Base-by-base conservation (phyloP, 1,284 basidiomycete genomes). In the Pseudozyma sp. region DNA sequence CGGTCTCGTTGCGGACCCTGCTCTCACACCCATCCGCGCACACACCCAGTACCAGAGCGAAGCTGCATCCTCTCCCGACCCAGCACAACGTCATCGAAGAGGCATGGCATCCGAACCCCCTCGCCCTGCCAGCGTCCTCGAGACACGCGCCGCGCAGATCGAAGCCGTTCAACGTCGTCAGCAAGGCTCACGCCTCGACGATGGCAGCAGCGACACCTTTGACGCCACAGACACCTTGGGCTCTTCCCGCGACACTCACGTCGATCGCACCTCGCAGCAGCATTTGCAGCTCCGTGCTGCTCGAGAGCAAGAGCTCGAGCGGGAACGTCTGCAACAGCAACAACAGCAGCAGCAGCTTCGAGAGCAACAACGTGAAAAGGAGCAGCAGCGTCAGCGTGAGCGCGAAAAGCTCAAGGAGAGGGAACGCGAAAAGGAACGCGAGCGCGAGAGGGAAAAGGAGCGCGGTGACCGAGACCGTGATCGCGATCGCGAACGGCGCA, bases 41-140 rank as follows among this genome's bases (percentile, higher is more conserved):
- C 60, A 56, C 31, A 54, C 52, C 16, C 70, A 64, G 10, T 60
- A 61, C 47, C 49, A 48, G 37, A 64, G 56, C 54, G 70, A 73
- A 43, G 54, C 61, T 3, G 43, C 56, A 16, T 46, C 68, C 7
- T 71, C 68, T 9, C 51, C 55, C 19, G 65, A 61, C 14, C 37
- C 60, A n/a, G 13, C 67, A 31, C 58, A 74, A 43, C 61, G 64
- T 14, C 53, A 68, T 42, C 68, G 73, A 29, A 54, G 53, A 35
- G 64, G n/a, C 24, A 55, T 70, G 56, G 51, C 64, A 16, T 68
- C 69, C 43, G 76, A 76, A 31, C 68, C 76, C 2, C 60, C 75
- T 11, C 61, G 78, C 14, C 74, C 78, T 10, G 54, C 70, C 24
- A 80, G 78, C 57, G 76, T 80, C 4, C 39, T 80, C 4, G 78